These are phyloP conservation scores for Botrytis cinerea DNA, from an alignment of 2,329 filamentous ascomycete genomes.

Conservation along the genomic window DNA sequence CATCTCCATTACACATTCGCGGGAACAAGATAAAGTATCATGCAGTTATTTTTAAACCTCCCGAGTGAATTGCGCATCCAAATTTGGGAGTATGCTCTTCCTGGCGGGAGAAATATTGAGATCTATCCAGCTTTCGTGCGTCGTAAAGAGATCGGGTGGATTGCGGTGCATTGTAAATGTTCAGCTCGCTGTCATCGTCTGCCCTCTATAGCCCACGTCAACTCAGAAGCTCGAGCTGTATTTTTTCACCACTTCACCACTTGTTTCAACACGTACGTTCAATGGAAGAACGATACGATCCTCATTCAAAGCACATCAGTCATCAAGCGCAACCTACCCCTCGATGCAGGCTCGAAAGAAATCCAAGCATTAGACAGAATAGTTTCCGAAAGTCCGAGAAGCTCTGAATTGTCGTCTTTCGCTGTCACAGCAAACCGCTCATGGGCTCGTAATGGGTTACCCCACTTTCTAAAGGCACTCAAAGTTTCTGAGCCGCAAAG, in stretches of 20 bases:
- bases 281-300: slow-evolving; percentile 9
- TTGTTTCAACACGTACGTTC: slow-evolving; percentile 11
- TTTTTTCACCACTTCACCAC: slow-evolving; percentile 1
- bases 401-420: background rate
- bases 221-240: background rate
- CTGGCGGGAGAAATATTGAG: slow-evolving; percentile 9
- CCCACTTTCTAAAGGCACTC: background rate
- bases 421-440: background rate
- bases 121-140: background rate
- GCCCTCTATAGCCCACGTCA: slow-evolving; percentile 6
- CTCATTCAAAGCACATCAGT: slow-evolving; percentile 6
- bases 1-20: too few species aligned
- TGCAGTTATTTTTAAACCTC: background rate
- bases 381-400: background rate
- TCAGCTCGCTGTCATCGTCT: background rate
- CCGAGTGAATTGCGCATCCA: background rate
- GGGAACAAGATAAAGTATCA: background rate
- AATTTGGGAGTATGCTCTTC: slow-evolving; percentile 1
- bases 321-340: background rate
- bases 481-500: background rate
- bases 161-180: background rate
- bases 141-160: background rate
- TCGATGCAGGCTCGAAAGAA: background rate
- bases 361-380: background rate
- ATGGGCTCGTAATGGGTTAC: background rate